Percentiles rank a stretch among this genome's conserved stretches.
These are phyloP conservation scores for Pseudopithomyces chartarum DNA, from an alignment of 2,329 filamentous ascomycete species.

Conservation along the genomic window DNA sequence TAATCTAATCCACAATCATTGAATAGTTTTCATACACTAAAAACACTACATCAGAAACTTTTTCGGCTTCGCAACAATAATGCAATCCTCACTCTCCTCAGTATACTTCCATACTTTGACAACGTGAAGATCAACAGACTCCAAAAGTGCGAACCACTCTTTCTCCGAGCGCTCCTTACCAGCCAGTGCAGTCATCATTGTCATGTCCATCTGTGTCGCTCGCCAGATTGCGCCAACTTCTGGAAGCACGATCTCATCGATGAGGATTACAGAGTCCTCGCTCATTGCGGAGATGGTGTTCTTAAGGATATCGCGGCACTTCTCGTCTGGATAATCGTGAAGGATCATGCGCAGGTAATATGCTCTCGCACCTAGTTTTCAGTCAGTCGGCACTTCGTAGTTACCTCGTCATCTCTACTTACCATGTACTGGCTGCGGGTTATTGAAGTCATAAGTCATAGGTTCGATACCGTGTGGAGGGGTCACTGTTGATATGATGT, in stretches of 20 bases:
- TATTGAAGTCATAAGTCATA: conserved; percentile 11
- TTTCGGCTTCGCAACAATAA: conserved; percentile 34
- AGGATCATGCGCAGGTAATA: conserved; percentile 49
- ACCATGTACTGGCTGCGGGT: not conserved
- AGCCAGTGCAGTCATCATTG: conserved; percentile 44
- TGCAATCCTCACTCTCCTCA: conserved; percentile 4
- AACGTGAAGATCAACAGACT: conserved; percentile 9
- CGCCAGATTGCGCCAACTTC: conserved; percentile 40
- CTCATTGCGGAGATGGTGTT: conserved; percentile 41
- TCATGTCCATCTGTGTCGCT: conserved; percentile 43
- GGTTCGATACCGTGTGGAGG: conserved; percentile 33
- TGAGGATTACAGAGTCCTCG: conserved; percentile 45
- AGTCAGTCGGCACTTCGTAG: conserved; percentile 17
- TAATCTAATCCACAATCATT: too few relatives aligned
- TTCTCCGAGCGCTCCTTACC: conserved; percentile 42
- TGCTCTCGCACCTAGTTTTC: conserved; percentile 27
- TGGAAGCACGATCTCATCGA: conserved; percentile 51
- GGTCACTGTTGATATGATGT: conserved; percentile 30
- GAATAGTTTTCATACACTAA: too few relatives aligned
- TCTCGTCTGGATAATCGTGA: conserved; percentile 48
- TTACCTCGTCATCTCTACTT: conserved; percentile 10
- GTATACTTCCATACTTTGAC: conserved; percentile 9
- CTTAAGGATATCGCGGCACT: conserved; percentile 40
- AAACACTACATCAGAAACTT: not conserved
- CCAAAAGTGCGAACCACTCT: conserved; percentile 40